Base-by-base conservation (phyloP, 2,329 filamentous ascomycete species). In the Penicillium brevicompactum region DNA sequence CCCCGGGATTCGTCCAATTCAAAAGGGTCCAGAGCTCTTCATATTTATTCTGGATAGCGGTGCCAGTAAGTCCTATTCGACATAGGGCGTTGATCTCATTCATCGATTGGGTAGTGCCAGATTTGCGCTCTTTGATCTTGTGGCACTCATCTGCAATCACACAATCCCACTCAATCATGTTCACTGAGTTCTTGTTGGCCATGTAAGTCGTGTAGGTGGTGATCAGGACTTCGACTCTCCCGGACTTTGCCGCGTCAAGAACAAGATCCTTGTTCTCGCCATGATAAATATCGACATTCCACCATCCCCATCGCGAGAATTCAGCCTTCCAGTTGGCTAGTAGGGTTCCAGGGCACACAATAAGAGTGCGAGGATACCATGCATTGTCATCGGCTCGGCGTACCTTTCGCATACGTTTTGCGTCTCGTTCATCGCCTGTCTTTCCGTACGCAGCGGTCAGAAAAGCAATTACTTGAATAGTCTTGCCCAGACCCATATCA, bases 401-500 rank as follows among this genome's bases (percentile, higher is more conserved):
- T 69, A 94, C 87, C 70, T 94, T 94, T 37, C 93, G 85, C 89
- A 97, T 92, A 18, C 91, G 83, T 70, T 95, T 95, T 4, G 77
- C 79, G 66, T 99, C 94, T 48, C 91, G 81, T 70, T 92, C 88
- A 64, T 96, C 93, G 1, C 87, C 93, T 1, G 90, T 95, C 76
- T 99, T 99, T 7, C 94, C 94, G 70, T 96, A 99, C 0, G 92
- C 92, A 1, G 87, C 91, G 0, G 91, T 90, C 21, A 99, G 78
- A 62, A 99, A 97, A 0, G 92, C 90, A 54, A 92, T 94, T 24
- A 99, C 91, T 72, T 99, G 94, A 2, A 99, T 91, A 0, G 94
- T 99, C 74, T 99, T 99, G 0, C 94, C 94, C 31, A 99, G 75
- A 18, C 94, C 94, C 94, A 99, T 99, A 67, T 99, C 94, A 69